These are phyloP conservation scores for Metschnikowia cerradonensis DNA, from an alignment of 805 yeast genomes.

Conservation along the genomic window DNA sequence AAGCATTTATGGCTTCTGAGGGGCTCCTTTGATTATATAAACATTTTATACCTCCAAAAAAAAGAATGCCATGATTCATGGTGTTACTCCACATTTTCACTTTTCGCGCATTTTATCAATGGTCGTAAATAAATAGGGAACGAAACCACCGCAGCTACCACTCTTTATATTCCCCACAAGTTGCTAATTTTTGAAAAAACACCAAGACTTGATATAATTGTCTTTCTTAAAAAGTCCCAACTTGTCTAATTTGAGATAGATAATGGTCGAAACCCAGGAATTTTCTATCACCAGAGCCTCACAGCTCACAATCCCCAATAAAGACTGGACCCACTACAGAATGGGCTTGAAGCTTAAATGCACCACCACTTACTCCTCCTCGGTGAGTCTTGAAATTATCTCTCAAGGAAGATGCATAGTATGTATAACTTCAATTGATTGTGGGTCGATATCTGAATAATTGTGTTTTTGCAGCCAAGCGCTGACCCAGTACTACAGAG, in stretches of 20 bases:
- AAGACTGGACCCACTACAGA: constrained; percentile 21
- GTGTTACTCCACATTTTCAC: not conserved
- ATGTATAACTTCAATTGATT: constrained; percentile 4
- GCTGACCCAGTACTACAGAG: not conserved
- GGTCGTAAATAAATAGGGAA: not conserved
- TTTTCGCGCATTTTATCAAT: not conserved
- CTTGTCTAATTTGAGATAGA: not conserved
- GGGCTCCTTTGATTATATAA: not conserved
- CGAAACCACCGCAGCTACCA: not conserved
- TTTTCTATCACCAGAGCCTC: constrained; percentile 18
- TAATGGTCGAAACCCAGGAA: constrained; percentile 15
- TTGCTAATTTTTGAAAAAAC: not conserved
- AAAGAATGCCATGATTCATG: not conserved
- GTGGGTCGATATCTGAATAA: not conserved
- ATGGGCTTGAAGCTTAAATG: constrained; percentile 20
- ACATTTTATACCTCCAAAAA: not conserved
- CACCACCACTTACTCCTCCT: constrained; percentile 6
- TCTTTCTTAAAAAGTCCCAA: not conserved
- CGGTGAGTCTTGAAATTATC: constrained; percentile 12
- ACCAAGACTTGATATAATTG: not conserved
- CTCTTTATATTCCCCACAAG: not conserved
- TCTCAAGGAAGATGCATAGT: constrained; percentile 19
- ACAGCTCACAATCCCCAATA: constrained; percentile 18
- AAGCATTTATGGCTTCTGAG: not conserved
- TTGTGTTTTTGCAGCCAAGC: constrained; percentile 1